A percentile compares a stretch with the other conserved stretches of the same genome.
Conservation (phyloP, 139 green algal species). For the Diplosphaera chodatii region DNA sequence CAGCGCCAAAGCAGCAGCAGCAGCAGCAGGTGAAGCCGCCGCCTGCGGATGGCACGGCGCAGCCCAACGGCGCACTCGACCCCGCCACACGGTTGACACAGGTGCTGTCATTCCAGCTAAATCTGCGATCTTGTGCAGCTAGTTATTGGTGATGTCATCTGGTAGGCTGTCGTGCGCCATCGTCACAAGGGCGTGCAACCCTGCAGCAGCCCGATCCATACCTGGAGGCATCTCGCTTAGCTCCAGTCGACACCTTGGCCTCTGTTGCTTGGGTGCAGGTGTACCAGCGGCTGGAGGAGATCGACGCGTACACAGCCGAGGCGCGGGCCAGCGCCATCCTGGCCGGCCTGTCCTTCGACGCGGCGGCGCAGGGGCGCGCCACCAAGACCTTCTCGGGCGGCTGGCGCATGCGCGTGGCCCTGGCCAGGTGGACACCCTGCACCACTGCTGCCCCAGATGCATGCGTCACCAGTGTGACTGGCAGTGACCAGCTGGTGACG, state of each 20-base stretch:
- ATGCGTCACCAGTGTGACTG: no score
- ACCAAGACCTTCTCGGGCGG: constrained; percentile 71
- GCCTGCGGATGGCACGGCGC: neutral
- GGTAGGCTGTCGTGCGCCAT: no score
- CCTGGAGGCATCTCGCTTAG: no score
- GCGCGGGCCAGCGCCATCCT: constrained; percentile 71
- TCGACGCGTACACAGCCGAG: constrained; percentile 75
- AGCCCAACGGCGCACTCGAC: neutral
- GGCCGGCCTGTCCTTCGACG: constrained; percentile 69
- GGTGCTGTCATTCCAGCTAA: neutral
- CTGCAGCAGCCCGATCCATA: no score
- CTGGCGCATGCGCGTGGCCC: constrained; percentile 78
- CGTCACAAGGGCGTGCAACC: no score
- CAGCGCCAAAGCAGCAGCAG: constrained; percentile 1
- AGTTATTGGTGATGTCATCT: no score
- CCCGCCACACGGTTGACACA: constrained; percentile 5
- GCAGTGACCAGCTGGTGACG: no score
- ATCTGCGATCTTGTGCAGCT: no score
- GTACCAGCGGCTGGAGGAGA: constrained; percentile 70
- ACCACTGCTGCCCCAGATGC: no score
- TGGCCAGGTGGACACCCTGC: constrained; percentile 49
- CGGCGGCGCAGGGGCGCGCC: constrained; percentile 30
- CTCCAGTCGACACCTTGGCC: no score
- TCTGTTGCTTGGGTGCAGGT: constrained; percentile 26
- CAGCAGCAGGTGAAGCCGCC: constrained; percentile 5